Base-by-base conservation (phyloP, 2,329 filamentous ascomycete genomes). In the Ophidiomyces ophidiicola region DNA sequence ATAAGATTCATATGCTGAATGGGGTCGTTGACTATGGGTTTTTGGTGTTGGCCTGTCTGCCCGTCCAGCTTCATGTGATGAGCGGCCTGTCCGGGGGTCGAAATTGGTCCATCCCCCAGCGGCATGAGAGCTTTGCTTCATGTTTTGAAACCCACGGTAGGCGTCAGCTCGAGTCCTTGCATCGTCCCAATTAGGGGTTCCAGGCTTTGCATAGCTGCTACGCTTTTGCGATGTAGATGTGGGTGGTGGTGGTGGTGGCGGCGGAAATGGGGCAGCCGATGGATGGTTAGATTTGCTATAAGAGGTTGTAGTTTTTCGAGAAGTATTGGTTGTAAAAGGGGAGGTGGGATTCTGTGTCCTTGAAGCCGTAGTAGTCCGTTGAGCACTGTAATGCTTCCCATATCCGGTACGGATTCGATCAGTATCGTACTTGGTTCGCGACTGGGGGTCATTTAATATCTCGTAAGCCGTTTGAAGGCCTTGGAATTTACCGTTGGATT, bases 381-480 rank as follows among this genome's bases (percentile, higher is more conserved):
- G 32, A 6, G 50, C 31, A n/a, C 41, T 37, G 24, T 45, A 45
- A 17, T 32, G 54, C 32, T 46, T 57, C 53, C 36, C 59, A 54
- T 42, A 57, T 38, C 66, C 67, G 37, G 63, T 64, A 43, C 70
- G 72, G 41, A 69, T 60, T 39, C 75, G 65, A 45, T 76, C 73
- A n/a, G 64, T 65, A 53, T 80, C 76, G 50, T 80, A 80, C 53
- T 72, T 74, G 25, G 66, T 54, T 44, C 76, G 72, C 48, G 68
- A 63, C n/a, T 63, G 60, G 1, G 71, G 62, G 50, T 80, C 76
- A 47, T 66, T 70, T 32, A 83, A 65, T 38, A 94, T 70, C 56
- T 94, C 86, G 54, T 92, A 79, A 15, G 86, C 86, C 3, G 81
- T 76, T 59, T 92, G 83, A 34, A 94, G 92, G 35, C 79, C 74